phyloP scores from a whole-genome alignment of 1,139 yeast genomes.

The Taphrina wiesneri region DNA sequence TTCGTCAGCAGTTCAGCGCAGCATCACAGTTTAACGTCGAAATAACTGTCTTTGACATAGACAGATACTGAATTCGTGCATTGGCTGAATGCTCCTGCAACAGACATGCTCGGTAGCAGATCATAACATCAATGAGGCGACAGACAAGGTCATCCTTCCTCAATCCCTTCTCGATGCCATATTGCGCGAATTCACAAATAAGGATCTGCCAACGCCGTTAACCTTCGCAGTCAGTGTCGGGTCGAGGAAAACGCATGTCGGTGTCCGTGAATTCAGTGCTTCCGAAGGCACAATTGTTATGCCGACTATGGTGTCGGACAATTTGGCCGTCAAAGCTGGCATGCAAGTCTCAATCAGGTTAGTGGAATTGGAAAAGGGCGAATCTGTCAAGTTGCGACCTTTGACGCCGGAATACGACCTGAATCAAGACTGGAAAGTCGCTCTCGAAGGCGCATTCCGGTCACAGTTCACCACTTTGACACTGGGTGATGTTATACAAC shows the following conservation, averaged over 20 bases:
- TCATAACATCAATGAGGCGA: conserved; percentile 12
- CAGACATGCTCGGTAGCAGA: not conserved
- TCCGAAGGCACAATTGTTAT: conserved; percentile 44
- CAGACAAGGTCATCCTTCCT: conserved; percentile 31
- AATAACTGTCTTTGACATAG: too few relatives aligned
- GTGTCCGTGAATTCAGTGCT: conserved; percentile 51
- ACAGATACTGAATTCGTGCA: too few relatives aligned
- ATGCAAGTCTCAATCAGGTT: conserved; percentile 41
- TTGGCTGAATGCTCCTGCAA: not conserved
- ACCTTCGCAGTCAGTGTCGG: conserved; percentile 45
- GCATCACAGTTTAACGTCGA: too few relatives aligned
- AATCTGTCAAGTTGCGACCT: conserved; percentile 45
- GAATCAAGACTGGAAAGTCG: conserved; percentile 48
- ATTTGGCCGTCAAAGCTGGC: conserved; percentile 41
- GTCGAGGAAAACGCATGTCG: conserved; percentile 46
- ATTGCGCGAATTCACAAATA: conserved; percentile 24
- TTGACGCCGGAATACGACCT: conserved; percentile 40
- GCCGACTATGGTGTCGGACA: conserved; percentile 43
- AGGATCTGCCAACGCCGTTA: conserved; percentile 46
- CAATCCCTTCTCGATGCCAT: conserved; percentile 22
- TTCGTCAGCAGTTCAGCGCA: too few relatives aligned
- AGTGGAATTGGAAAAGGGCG: conserved; percentile 47
- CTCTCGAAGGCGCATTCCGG: conserved; percentile 49
- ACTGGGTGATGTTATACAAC: conserved; percentile 56
- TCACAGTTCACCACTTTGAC: conserved; percentile 57